Base-by-base conservation (phyloP, 2,329 filamentous ascomycete genomes). In the Thelonectria blattea region DNA sequence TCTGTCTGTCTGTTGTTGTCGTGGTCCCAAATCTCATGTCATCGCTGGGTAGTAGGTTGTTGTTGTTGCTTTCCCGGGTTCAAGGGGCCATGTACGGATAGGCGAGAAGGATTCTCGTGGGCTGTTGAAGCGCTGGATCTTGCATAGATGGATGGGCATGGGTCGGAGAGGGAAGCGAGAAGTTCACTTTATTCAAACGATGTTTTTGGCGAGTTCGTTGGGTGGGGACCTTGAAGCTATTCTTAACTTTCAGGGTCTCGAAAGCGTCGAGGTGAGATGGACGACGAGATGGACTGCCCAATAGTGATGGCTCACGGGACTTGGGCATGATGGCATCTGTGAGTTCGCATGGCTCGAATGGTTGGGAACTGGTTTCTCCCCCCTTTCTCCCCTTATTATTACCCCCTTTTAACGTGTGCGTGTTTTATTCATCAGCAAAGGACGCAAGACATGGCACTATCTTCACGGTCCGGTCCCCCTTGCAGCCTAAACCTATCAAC, bases 401-500 rank as follows among this genome's bases (percentile, higher is more conserved):
- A n/a, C n/a, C n/a, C n/a, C n/a, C n/a, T n/a, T 37, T 37, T 14
- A 15, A 37, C 34, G 34, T 37, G 34, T 37, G 34, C 34, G 48
- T 56, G 32, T 22, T 45, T 22, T 45, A 22, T 22, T 45, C 9
- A 14, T 45, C 18, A 14, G 34, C 15, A 12, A 37, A 6, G 18
- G 12, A 45, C 18, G 41, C n/a, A 43, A 14, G 11, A 22, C 20
- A 45, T 45, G 42, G 7, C 42, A 22, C 20, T 14, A 20, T 45
- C 20, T 22, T n/a, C 10, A 22, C 17, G 42, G 42, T 12, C 27
- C 27, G 15, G 17, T 24, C 22, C 22, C 18, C 18, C n/a, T 18
- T 17, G 20, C 43, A 27, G 46, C 37, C 27, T 30, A 41, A 24
- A 42, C 64, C 53, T 61, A 69, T 54, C 50, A 63, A 52, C 22